Evolutionary conservation across 176 grass and related monocot genomes (phyloP), one percentile per base, ranked within the genome.

Genomic region (Triticum dicoccoides): DNA sequence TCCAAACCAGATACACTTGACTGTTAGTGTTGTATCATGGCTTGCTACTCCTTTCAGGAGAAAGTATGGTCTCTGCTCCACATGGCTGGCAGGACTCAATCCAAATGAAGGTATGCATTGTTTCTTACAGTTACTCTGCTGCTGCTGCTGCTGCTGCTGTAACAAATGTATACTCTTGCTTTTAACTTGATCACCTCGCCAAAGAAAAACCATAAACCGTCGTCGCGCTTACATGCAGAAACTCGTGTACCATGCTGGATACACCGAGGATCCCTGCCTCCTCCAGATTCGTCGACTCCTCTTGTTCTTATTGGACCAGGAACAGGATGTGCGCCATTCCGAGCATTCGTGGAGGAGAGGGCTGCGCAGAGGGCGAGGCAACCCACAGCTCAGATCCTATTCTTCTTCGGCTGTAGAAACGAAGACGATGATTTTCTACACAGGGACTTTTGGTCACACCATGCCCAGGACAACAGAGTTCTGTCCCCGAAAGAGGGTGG

Each of bases 261-360:
- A 74, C 87, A 82, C 21, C 86, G 82, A 73, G 91, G 91, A 32
- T 86, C 91, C 21, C 75, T 98, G 9, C 88, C 86, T 75, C 84
- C 88, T 52, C 93, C 96, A 27, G 59, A 24, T 20, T 86, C 96
- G 80, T 84, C 79, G 8, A 68, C 89, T 86, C 93, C 96, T 67
- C 93, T 98, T 18, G 85, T 98, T 79, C 92, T 98, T 77, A 82
- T 98, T 32, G 93, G 93, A 65, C 96, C 96, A 66, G 96, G 96
- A 75, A 98, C 96, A 73, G 93, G 96, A 38, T 96, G 93, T 13
- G 96, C 96, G 18, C 96, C 96, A 54, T 94, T 98, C 88, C 86
- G 76, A 24, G 93, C 93, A 63, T 94, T 95, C 71, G 83, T 95
- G 6, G 86, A 91, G 82, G 91, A 98, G 85, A 91, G 93, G 67